Evolutionary conservation across 768 basidiomycete genomes (phyloP), one percentile per base, ranked within the genome.

Genomic region (Hydnomerulius pinastri): DNA sequence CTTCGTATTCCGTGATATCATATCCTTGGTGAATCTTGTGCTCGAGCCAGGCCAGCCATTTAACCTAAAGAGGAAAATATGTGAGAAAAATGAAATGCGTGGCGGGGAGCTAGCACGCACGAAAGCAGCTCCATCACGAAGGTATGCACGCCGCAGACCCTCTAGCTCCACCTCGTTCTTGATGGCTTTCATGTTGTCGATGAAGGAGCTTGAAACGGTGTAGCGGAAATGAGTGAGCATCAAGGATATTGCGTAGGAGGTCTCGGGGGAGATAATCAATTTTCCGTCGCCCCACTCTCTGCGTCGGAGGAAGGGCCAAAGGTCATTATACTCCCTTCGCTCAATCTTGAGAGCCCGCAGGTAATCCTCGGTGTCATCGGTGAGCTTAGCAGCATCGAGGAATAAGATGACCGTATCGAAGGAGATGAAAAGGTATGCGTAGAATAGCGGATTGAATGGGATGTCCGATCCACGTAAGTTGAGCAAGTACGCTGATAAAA

Each of bases 1-100:
- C 94, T 63, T 95, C 91, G 74, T 88, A 97, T 70, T 98, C 96
- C 6, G 88, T 89, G 57, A 98, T 86, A 52, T 86, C 80, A 62
- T 88, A 89, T 43, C 87, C 87, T 51, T 86, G 79, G 9, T 73
- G 66, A 32, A 95, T 75, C 68, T 91, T 88, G 50, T 82, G 70
- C 49, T 98, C 93, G 2, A 99, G 74, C 92, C 93, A 96, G 1
- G 92, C 89, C 51, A 94, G 81, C 84, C 92, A 98, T 62, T 76
- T 77, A 37, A 83, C 80, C 83, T 85, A 57, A 49, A 20, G 32
- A 40, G 30, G 43, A 38, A 51, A 42, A n/a, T 24, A 30, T 53
- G 53, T 58, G 27, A 60, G 55, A 43, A 36, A 15, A 20, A 49
- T 39, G 36, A 51, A 43, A 32, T 12, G 4, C 13, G 45, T 29